Evolutionary conservation across 495 filamentous ascomycete species (phyloP).

Genomic region (Neurospora sp.): DNA sequence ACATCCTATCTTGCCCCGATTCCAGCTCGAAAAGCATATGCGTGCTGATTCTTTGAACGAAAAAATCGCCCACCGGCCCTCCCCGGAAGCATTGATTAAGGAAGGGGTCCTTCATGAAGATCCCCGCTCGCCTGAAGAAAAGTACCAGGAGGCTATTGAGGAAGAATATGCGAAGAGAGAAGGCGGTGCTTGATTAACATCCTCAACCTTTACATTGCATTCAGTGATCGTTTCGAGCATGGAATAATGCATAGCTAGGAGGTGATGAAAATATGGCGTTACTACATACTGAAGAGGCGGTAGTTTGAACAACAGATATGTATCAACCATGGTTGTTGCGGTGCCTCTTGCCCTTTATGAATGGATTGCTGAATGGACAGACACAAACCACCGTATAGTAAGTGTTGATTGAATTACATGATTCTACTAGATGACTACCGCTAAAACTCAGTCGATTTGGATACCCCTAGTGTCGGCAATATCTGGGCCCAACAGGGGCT

Average conservation of each 20-base stretch:
- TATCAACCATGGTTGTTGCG: background rate
- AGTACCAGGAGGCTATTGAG: conserved; percentile 38
- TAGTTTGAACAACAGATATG: background rate
- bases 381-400: background rate
- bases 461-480: too few relatives aligned
- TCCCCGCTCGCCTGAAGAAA: conserved; percentile 39
- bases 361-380: background rate
- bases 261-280: background rate
- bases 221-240: background rate
- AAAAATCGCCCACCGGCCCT: conserved; percentile 64
- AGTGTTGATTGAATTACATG: background rate
- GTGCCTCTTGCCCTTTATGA: background rate
- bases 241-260: background rate
- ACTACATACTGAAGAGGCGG: background rate
- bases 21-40: conserved; percentile 68
- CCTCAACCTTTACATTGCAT: background rate
- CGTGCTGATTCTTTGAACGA: conserved; percentile 73
- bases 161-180: conserved; percentile 42
- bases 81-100: conserved; percentile 62
- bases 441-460: too few relatives aligned
- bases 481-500: too few relatives aligned
- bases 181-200: conserved; percentile 29
- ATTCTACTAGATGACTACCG: background rate
- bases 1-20: background rate
- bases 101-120: conserved; percentile 66